A percentile compares a stretch with the other conserved stretches of the same genome.
phyloP scores from a whole-genome alignment of 2,329 filamentous ascomycete genomes.

The Penicillium olsonii region DNA sequence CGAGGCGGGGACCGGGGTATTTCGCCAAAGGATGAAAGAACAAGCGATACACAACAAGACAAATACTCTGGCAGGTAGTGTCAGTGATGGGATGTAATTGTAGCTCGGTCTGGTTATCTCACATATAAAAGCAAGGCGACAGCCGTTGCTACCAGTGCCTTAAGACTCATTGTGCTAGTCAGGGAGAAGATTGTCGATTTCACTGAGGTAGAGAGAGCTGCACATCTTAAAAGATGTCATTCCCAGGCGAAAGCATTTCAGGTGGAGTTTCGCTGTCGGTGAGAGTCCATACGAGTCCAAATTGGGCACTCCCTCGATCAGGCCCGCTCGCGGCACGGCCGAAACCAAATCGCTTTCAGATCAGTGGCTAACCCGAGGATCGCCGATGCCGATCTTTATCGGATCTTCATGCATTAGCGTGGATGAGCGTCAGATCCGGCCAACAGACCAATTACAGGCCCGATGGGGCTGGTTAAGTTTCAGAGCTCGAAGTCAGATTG shows the following conservation, averaged over 20 bases:
- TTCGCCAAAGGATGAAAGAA: conserved; percentile 10
- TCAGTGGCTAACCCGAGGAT: background rate
- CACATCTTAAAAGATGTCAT: background rate
- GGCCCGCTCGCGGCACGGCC: background rate
- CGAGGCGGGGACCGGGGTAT: conserved; percentile 7
- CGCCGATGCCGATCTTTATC: background rate
- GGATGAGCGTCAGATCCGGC: background rate
- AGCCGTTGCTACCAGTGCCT: background rate
- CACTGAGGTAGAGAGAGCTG: too few relatives aligned
- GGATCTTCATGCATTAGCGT: background rate
- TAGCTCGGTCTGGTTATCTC: background rate
- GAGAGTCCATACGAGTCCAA: background rate
- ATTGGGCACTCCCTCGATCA: background rate
- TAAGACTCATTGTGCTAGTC: background rate
- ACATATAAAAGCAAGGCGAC: background rate
- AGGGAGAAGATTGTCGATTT: too few relatives aligned
- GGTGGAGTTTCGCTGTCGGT: background rate
- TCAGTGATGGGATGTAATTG: background rate
- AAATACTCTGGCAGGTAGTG: background rate
- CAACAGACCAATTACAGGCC: background rate
- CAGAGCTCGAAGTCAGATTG: background rate
- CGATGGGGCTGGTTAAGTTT: background rate
- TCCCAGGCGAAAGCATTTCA: background rate
- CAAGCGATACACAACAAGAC: background rate
- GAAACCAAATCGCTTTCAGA: background rate